Evolutionary conservation across 768 basidiomycete genomes (phyloP), one percentile per base, ranked within the genome.

Genomic region (Vishniacozyma victoriae): DNA sequence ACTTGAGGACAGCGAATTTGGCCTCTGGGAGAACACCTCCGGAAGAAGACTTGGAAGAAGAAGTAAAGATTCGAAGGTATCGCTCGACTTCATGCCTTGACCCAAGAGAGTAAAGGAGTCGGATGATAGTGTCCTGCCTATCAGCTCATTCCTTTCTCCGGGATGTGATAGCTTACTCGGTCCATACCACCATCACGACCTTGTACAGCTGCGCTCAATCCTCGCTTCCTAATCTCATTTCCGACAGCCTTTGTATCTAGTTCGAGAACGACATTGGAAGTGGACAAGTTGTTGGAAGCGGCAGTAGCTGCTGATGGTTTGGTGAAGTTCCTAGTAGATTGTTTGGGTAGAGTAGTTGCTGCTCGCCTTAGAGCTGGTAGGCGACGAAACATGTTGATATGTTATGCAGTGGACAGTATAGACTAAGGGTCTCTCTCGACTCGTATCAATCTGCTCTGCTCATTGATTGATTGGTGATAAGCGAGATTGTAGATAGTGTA

Each of bases 1-100:
- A 73, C 75, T 99, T 99, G 78, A 99, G 84, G 51, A 99, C 95
- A 31, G 90, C 91, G 64, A 95, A 95, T 72, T 89, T 93, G 52
- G 91, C 91, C 33, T 73, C 71, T 11, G 72, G 72, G 3, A 73
- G 50, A 24, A 73, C 70, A 49, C 71, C 72, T 12, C 61, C 61
- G 3, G 64, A 41, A 5, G 52, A 48, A 14, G 87, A 83, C 63
- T 91, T 84, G 5, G 88, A 87, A 18, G 89, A 84, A n/a, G 87
- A 85, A 9, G 90, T 89, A 71, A 99, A 99, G 67, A 99, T 99
- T 41, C 93, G 86, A 24, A 99, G 83, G 76, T 99, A 92, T 54
- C 95, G 85, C 68, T 96, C 92, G 59, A 99, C 95, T 72, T 99
- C 95, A 57, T 89, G 86, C 68, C 95, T 91, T 24, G 88, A 87